These are phyloP conservation scores for Paraphoma chrysanthemicola DNA, from an alignment of 2,329 filamentous ascomycete genomes.

Conservation along the genomic window DNA sequence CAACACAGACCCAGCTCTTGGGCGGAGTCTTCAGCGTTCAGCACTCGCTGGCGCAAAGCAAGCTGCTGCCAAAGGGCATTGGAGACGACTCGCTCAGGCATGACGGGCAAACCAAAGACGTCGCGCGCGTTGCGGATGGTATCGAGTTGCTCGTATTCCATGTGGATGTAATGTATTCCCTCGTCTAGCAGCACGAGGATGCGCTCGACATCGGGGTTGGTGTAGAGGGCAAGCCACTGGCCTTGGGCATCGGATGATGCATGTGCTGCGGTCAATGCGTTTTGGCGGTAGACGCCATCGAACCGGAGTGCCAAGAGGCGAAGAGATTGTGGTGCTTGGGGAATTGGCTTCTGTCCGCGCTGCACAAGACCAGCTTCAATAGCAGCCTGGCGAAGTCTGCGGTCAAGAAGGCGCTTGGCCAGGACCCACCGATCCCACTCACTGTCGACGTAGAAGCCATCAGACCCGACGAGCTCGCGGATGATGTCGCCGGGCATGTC, in stretches of 20 bases:
- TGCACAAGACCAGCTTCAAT: conserved; percentile 57
- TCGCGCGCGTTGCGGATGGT: conserved; percentile 61
- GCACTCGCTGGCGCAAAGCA: conserved; percentile 61
- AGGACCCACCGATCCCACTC: conserved; percentile 67
- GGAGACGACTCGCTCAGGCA: conserved; percentile 62
- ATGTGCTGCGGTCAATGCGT: conserved; percentile 44
- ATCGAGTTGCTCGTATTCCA: conserved; percentile 65
- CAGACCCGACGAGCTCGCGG: conserved; percentile 64
- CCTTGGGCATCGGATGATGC: conserved; percentile 54
- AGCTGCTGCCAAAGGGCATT: conserved; percentile 66
- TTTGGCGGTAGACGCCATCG: conserved; percentile 59
- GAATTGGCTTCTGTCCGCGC: conserved; percentile 49
- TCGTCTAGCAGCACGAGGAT: conserved; percentile 64
- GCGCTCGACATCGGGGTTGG: conserved; percentile 61
- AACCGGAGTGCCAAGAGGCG: conserved; percentile 61
- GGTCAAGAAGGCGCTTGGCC: conserved; percentile 61
- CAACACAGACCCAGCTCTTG: conserved; percentile 61
- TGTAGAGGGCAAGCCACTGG: conserved; percentile 60
- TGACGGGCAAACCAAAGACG: conserved; percentile 60
- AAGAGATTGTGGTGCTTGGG: conserved; percentile 57
- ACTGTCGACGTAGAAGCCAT: conserved; percentile 64
- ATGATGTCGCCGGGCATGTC: conserved; percentile 64
- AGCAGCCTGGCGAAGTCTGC: conserved; percentile 56
- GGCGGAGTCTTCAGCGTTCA: conserved; percentile 60
- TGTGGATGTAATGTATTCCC: conserved; percentile 66